Conservation (phyloP, 306 rosid species). For the Albizia julibrissin region DNA sequence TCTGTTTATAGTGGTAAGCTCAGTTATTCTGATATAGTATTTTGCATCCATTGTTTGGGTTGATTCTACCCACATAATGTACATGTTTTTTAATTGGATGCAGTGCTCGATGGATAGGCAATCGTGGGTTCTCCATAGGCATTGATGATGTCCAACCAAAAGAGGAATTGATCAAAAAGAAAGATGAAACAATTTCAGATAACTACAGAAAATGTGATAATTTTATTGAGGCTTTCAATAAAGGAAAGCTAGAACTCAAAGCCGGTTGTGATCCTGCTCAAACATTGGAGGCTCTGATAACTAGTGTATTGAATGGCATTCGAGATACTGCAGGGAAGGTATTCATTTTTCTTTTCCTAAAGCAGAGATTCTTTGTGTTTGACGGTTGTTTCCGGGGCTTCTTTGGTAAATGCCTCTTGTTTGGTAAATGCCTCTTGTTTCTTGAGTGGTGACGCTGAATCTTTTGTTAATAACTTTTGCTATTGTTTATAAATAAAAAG, state of each 20-base stretch:
- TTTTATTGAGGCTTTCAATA: slow-evolving; percentile 55
- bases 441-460: not conserved
- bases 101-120: slow-evolving; percentile 99
- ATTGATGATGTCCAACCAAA: slow-evolving; percentile 96
- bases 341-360: slow-evolving; percentile 23
- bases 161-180: slow-evolving; percentile 49
- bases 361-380: slow-evolving; percentile 12
- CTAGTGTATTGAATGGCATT: slow-evolving; percentile 57
- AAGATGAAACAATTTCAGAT: slow-evolving; percentile 53
- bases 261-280: slow-evolving; percentile 96
- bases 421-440: not conserved
- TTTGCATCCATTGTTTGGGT: slow-evolving; percentile 16
- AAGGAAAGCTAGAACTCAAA: slow-evolving; percentile 70
- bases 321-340: slow-evolving; percentile 78
- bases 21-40: slow-evolving; percentile 26
- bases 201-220: slow-evolving; percentile 63
- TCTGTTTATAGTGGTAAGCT: slow-evolving; percentile 19
- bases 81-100: slow-evolving; percentile 40
- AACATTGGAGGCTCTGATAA: slow-evolving; percentile 71
- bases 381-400: not conserved
- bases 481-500: not conserved
- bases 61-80: slow-evolving; percentile 24
- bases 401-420: not conserved
- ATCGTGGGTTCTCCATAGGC: slow-evolving; percentile 95
- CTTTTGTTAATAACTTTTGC: not conserved